phyloP scores from a whole-genome alignment of 2,329 filamentous ascomycete genomes.

The Capronia americana region DNA sequence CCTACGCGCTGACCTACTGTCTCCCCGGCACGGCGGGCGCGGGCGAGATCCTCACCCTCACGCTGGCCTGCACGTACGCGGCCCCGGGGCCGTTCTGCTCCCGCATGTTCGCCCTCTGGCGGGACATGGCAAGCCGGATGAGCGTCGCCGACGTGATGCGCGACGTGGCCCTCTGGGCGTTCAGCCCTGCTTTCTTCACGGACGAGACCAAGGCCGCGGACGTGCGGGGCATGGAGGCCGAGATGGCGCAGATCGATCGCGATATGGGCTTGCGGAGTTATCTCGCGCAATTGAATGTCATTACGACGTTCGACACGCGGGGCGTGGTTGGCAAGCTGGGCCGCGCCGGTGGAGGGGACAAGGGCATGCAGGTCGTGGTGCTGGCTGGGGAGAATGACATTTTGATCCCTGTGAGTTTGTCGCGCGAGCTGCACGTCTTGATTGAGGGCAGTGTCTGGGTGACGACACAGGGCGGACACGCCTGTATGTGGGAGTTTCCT shows the following conservation, averaged over 20 bases:
- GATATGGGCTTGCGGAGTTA: slow-evolving; percentile 25
- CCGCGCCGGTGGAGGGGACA: not conserved
- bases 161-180: slow-evolving; percentile 26
- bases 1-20: slow-evolving; percentile 20
- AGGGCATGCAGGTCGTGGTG: slow-evolving; percentile 13
- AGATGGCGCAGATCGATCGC: slow-evolving; percentile 14
- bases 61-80: slow-evolving; percentile 29
- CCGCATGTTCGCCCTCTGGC: slow-evolving; percentile 30
- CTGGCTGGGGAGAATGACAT: slow-evolving; percentile 26
- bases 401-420: slow-evolving; percentile 25
- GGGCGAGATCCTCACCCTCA: slow-evolving; percentile 22
- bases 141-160: slow-evolving; percentile 25
- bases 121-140: slow-evolving; percentile 24
- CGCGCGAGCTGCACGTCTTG: slow-evolving; percentile 22
- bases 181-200: slow-evolving; percentile 25
- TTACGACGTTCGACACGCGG: slow-evolving; percentile 24
- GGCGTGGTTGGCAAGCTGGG: slow-evolving; percentile 7
- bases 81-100: slow-evolving; percentile 25
- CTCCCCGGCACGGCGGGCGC: not conserved
- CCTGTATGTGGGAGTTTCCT: slow-evolving; percentile 28
- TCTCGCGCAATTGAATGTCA: slow-evolving; percentile 31
- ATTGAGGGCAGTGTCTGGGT: slow-evolving; percentile 16
- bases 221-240: slow-evolving; percentile 14
- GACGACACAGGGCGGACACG: slow-evolving; percentile 23
- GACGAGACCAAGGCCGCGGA: not conserved